Evolutionary conservation across 768 basidiomycete genomes (phyloP), one percentile per base, ranked within the genome.

Genomic region (Mycena belliarum): DNA sequence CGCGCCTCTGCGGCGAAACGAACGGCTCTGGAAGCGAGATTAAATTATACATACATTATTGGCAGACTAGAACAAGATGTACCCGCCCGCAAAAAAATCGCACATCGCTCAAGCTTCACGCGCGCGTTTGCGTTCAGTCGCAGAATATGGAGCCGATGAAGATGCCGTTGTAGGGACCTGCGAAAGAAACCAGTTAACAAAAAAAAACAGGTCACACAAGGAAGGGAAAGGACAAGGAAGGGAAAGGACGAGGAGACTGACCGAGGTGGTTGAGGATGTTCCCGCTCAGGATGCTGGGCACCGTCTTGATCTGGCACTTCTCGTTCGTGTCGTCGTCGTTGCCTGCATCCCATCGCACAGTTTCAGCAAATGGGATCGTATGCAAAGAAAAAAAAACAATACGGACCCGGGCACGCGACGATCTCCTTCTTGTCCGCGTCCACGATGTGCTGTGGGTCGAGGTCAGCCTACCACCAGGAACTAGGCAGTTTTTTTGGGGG

Each of bases 261-360:
- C 83, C 82, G 38, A 78, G 52, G 63, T 85, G 83, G 63, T 84
- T 60, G 18, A 75, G 52, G 41, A 79, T 64, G 54, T 81, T 64
- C 20, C 77, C 73, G 11, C 65, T 66, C 16, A 79, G 53, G 50
- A 86, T 64, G 57, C 73, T 76, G 6, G 80, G 75, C 0, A 83
- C 82, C 1, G 72, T 72, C 56, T 68, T 63, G 57, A 80, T 77
- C 32, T 78, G 77, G 66, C 85, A 85, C 33, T 75, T 63, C 5
- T 68, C 18, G 35, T 79, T 75, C 6, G 68, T 70, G 3, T 69
- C 72, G 54, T 84, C 79, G 63, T 86, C 82, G 45, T 80, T 69
- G 1, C 75, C 78, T 76, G 28, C 21, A 48, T 33, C 23, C 25
- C 20, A 20, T n/a, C n/a, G n/a, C 9, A 52, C 16, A 20, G 45